Conservation (phyloP, 2,329 filamentous ascomycete genomes). For the Neoarthrinium moseri region DNA sequence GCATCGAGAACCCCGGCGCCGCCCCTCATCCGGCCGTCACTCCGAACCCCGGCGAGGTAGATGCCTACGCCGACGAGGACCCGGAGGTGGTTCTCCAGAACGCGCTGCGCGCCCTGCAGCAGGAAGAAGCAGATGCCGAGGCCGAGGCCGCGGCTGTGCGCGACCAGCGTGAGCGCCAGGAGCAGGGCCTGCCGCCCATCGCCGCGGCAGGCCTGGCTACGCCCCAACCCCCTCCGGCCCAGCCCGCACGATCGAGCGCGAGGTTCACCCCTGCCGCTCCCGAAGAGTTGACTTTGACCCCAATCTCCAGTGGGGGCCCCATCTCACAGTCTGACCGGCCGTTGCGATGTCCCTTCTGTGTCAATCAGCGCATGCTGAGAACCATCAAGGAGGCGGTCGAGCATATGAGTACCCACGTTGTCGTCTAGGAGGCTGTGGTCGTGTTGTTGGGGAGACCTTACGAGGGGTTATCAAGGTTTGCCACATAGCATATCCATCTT, state of each 20-base stretch:
- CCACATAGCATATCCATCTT: too few relatives aligned
- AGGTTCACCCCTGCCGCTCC: slow-evolving; percentile 25
- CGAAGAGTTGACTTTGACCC: slow-evolving; percentile 49
- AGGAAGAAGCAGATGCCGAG: slow-evolving; percentile 58
- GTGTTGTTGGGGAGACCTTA: too few relatives aligned
- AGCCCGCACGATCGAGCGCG: slow-evolving; percentile 14
- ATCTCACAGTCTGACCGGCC: slow-evolving; percentile 46
- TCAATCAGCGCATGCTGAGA: slow-evolving; percentile 60
- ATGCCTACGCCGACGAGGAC: slow-evolving; percentile 45
- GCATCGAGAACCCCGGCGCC: slow-evolving; percentile 35
- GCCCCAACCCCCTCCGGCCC: slow-evolving; percentile 15
- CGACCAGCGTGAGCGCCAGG: slow-evolving; percentile 50
- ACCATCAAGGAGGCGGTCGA: slow-evolving; percentile 62
- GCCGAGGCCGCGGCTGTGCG: slow-evolving; percentile 54
- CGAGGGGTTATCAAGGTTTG: too few relatives aligned
- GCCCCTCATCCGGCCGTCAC: slow-evolving; percentile 23
- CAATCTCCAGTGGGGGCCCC: slow-evolving; percentile 50
- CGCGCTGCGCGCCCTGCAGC: slow-evolving; percentile 56
- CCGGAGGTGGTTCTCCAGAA: slow-evolving; percentile 59
- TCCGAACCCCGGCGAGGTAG: slow-evolving; percentile 20
- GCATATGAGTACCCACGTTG: slow-evolving; percentile 61
- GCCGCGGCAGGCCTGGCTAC: slow-evolving; percentile 24
- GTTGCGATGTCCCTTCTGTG: slow-evolving; percentile 58
- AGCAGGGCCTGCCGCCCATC: slow-evolving; percentile 36
- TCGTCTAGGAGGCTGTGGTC: too few relatives aligned